Evolutionary conservation across 176 grass and related monocot species (phyloP).

Genomic region (Carex scoparia): DNA sequence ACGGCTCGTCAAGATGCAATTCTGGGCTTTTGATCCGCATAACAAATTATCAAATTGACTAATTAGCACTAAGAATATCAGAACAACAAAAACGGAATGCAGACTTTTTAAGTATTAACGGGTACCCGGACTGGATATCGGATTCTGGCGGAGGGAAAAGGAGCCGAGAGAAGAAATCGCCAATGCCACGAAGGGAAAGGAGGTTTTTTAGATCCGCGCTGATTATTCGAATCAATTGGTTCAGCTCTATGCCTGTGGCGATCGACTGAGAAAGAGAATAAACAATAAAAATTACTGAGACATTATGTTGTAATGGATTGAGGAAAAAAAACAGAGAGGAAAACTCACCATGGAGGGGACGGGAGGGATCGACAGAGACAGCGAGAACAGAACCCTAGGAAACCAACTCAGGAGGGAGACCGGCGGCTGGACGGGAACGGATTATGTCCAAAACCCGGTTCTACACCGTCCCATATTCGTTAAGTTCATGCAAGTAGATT

Average conservation of each 20-base stretch:
- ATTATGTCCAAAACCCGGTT: too few relatives aligned
- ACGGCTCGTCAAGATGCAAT: conserved; percentile 27
- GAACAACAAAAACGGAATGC: not conserved
- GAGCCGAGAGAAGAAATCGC: conserved; percentile 29
- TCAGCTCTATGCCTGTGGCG: conserved; percentile 17
- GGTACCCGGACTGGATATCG: conserved; percentile 20
- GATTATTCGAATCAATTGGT: conserved; percentile 22
- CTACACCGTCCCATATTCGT: too few relatives aligned
- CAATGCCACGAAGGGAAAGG: conserved; percentile 14
- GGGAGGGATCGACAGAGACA: not conserved
- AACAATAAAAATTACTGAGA: not conserved
- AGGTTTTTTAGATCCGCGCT: conserved; percentile 15
- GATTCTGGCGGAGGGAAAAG: conserved; percentile 23
- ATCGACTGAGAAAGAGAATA: conserved; percentile 27
- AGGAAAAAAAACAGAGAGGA: not conserved
- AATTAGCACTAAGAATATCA: not conserved
- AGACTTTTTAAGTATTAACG: not conserved
- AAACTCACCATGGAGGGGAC: conserved; percentile 20
- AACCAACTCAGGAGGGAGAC: not conserved
- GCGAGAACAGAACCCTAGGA: conserved; percentile 13
- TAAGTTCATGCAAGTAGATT: too few relatives aligned
- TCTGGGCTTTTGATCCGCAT: not conserved
- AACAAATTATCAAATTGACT: not conserved
- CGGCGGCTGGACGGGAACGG: not conserved
- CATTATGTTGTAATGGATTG: not conserved